Base-by-base conservation (phyloP, 352 stramenopile species). In the Phytophthora chlamydospora region DNA sequence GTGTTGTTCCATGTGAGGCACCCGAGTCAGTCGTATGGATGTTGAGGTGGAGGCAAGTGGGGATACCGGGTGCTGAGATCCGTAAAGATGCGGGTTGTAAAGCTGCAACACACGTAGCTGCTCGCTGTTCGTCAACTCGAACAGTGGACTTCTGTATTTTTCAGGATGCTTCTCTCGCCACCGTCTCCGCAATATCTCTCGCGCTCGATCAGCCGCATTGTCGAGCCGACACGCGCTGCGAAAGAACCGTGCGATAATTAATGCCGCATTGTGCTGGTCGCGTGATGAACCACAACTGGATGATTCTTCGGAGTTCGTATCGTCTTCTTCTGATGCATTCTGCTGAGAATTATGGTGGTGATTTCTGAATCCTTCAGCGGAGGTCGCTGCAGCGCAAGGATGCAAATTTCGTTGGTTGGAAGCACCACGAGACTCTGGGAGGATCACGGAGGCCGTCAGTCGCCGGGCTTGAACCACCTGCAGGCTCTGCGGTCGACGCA, bases 211-310 rank as follows among this genome's bases (percentile, higher is more conserved):
- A 3, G 67, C 58, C 14, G 49, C 31, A 27, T 76, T 69, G 36
- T 71, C 55, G n/a, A 66, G 52, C 13, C 59, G 62, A 33, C 58
- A 75, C 31, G 78, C 35, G 2, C 67, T 67, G 10, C 70, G 68
- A 32, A 90, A 69, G 55, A 90, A 90, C 10, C 75, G 68, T 4
- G 82, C 68, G 41, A 90, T 88, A 46, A 88, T 88, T n/a, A 63
- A 51, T 4, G 78, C 78, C 3, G 78, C 80, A 10, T 68, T 67
- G n/a, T 66, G 43, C 43, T 80, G 75, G 4, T 58, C 27, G 4
- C 27, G 53, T 11, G 29, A 4, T 29, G 46, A 53, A 11, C 31
- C 13, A 12, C 16, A 53, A 17, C 9, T 27, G 4, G 12, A 33
- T 19, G 17, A 34, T 21, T 13, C 13, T 16, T 35, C 32, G 9